A percentile compares a stretch with the other conserved stretches of the same genome.
phyloP scores from a whole-genome alignment of 805 yeast genomes.

The Barnettozyma salicaria region DNA sequence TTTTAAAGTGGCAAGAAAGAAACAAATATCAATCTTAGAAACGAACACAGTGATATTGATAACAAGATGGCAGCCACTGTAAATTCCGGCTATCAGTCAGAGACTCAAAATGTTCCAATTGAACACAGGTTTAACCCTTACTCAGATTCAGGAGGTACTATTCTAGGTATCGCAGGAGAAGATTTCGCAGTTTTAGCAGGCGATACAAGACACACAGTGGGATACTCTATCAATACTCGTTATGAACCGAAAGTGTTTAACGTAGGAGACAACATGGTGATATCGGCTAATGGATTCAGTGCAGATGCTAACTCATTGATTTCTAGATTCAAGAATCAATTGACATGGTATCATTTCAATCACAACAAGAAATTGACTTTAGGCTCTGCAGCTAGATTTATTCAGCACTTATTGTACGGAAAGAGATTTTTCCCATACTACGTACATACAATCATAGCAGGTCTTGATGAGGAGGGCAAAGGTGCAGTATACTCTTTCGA shows the following conservation, averaged over 20 bases:
- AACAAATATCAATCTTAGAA: too few species aligned
- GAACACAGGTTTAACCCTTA: slow-evolving; percentile 93
- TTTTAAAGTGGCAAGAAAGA: too few species aligned
- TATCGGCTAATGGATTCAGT: slow-evolving; percentile 93
- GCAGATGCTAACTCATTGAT: slow-evolving; percentile 91
- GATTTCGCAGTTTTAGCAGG: slow-evolving; percentile 97
- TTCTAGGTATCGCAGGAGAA: slow-evolving; percentile 94
- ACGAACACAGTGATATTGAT: too few species aligned
- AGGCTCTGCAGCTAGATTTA: slow-evolving; percentile 78
- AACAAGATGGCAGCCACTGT: slow-evolving; percentile 35
- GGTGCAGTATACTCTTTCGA: slow-evolving; percentile 96
- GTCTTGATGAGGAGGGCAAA: slow-evolving; percentile 77
- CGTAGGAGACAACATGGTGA: slow-evolving; percentile 79
- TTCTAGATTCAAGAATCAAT: slow-evolving; percentile 54
- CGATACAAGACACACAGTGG: slow-evolving; percentile 95
- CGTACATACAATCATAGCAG: slow-evolving; percentile 91
- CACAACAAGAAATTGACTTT: slow-evolving; percentile 68
- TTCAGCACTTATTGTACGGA: slow-evolving; percentile 85
- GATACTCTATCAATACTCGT: slow-evolving; percentile 89
- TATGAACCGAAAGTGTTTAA: slow-evolving; percentile 85
- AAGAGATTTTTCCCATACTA: slow-evolving; percentile 96
- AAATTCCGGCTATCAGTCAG: slow-evolving; percentile 63
- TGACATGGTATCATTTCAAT: slow-evolving; percentile 91
- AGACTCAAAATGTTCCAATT: slow-evolving; percentile 54
- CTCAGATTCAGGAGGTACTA: slow-evolving; percentile 95